Base-by-base conservation (phyloP, 1,139 yeast genomes). In the Kurtzmaniella quercitrusa region DNA sequence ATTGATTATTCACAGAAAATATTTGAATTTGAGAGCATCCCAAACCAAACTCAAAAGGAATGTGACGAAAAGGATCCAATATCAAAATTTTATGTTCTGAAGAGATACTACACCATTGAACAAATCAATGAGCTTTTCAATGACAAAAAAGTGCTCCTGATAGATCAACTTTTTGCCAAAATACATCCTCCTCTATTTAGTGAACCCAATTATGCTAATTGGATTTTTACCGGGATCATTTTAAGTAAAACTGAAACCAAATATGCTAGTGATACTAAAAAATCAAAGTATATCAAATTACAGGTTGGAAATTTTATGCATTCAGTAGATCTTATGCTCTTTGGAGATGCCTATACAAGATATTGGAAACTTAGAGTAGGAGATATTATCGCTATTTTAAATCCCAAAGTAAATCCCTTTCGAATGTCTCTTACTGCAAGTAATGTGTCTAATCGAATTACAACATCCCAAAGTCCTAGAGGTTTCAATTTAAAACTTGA, bases 321-420 rank as follows among this genome's bases (percentile, higher is more conserved):
- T 36, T 75, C 79, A 2, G 62, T 89, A 1, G 79, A 81, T 36
- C 58, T 90, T 7, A 75, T 82, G 49, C 58, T 93, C 2, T 85
- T 85, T 56, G 90, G 82, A 0, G 69, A 71, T 11, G 86, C 90
- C 2, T 83, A 82, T 50, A 78, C 79, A 23, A 77, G 76, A 55
- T 85, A 81, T 60, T 87, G 88, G 81, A 87, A 83, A 48, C 55
- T 90, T 3, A 69, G 79, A 40, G 72, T 79, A 1, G 98, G 98
- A 0, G 89, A 86, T 46, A 62, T 91, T 1, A 60, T 91, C 9
- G 85, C 85, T 0, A 58, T 93, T 1, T 62, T 91, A 40, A 91
- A 91, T 56, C 98, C 98, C 0, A 69, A 68, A 2, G 68, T 88
- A 1, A 68, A 50, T 60, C 58, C 51, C 59, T 46, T 41, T 61